phyloP scores from a whole-genome alignment of 257 asterid species.

The Solanum lycopersicoides region DNA sequence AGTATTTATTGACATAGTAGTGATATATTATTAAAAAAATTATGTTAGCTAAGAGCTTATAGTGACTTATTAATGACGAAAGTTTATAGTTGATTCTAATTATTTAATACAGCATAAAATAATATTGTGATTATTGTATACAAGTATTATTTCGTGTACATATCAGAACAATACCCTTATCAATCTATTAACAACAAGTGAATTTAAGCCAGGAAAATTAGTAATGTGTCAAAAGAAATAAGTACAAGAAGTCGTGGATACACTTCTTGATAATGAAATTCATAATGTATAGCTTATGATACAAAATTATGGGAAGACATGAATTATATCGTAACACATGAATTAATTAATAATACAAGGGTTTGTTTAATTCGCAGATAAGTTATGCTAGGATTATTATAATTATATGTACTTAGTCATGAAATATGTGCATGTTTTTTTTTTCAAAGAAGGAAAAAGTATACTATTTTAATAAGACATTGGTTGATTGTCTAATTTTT shows the following conservation, averaged over 20 bases:
- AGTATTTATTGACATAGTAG: not conserved
- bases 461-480: too few relatives aligned
- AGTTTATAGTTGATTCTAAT: not conserved
- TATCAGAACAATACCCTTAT: too few relatives aligned
- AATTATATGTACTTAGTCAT: not conserved
- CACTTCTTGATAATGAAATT: too few relatives aligned
- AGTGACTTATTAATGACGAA: not conserved
- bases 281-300: not conserved
- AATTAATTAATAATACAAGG: not conserved
- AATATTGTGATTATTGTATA: not conserved
- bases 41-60: not conserved
- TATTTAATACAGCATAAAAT: not conserved
- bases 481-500: not conserved
- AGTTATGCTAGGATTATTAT: not conserved
- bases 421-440: not conserved
- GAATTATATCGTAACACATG: not conserved
- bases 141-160: not conserved
- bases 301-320: too few relatives aligned
- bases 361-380: not conserved
- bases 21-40: not conserved
- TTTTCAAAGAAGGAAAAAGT: not conserved
- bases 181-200: too few relatives aligned
- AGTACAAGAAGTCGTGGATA: too few relatives aligned
- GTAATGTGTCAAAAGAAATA: rapidly evolving
- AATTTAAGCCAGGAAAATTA: rapidly evolving